Evolutionary conservation across 768 basidiomycete species (phyloP), one percentile per base, ranked within the genome.

Genomic region (Boletellus ananas): DNA sequence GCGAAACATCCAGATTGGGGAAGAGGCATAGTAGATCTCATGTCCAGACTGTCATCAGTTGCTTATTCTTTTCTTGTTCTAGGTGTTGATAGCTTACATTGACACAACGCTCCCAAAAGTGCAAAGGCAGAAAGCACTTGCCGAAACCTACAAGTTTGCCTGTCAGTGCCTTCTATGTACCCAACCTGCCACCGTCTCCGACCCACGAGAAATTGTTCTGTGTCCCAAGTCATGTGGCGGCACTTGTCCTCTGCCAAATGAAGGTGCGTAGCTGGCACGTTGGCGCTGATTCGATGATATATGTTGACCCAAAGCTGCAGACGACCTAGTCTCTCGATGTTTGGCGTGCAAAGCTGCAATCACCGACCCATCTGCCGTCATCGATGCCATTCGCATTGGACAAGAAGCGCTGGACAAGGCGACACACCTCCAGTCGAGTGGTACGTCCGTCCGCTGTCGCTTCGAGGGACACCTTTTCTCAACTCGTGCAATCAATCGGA

Each of bases 71-170:
- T 6, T 20, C 41, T 40, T 31, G 2, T 14, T 23, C 25, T 47
- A 94, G 93, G 74, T 98, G 38, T 55, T 87, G 33, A 92, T 86
- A 0, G 75, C 89, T 9, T 97, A 97, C 57, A 76, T 96, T 39
- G 95, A 97, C 63, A 81, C 87, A 0, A 90, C 91, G 0, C 71
- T 88, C 3, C 87, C 93, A 0, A 70, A 67, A 10, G 50, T 59
- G 0, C 63, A 74, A 17, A 74, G 94, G 25, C 84, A 79, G 52
- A 64, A 67, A 29, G 71, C 78, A 1, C 74, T 97, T 17, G 59
- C 70, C 38, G 83, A 86, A 51, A 84, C 87, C 1, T 96, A 97
- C 67, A 76, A 79, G 56, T 97, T 97, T 59, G 69, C 59, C 8
- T 97, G 94, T 58, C 58, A 50, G 11, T 97, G 95, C 61, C 25